phyloP scores from a whole-genome alignment of 257 asterid species.

The Petrea volubilis region DNA sequence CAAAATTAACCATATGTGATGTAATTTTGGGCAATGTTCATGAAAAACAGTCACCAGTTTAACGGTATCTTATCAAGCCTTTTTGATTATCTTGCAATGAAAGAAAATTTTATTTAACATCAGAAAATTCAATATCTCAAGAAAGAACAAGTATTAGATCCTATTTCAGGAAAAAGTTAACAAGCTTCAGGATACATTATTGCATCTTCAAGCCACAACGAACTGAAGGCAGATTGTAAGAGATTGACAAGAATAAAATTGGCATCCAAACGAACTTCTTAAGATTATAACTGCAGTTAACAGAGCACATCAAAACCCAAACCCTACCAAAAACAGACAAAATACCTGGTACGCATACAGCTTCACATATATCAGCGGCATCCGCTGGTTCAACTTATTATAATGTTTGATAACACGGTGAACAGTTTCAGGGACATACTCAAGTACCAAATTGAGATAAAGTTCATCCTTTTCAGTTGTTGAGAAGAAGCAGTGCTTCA shows the following conservation, averaged over 20 bases:
- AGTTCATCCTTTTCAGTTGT: slow-evolving; percentile 94
- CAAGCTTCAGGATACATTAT: not conserved
- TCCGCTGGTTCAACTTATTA: slow-evolving; percentile 86
- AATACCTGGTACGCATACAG: slow-evolving; percentile 86
- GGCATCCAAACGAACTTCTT: not conserved
- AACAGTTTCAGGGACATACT: slow-evolving; percentile 94
- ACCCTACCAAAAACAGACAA: slow-evolving; percentile 2
- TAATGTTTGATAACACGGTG: slow-evolving; percentile 91
- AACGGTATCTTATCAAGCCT: slow-evolving; percentile 13
- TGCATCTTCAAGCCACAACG: slow-evolving; percentile 12
- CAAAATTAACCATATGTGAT: slow-evolving; percentile 10
- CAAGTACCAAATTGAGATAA: slow-evolving; percentile 90
- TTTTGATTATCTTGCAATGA: slow-evolving; percentile 2
- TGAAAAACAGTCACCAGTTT: not conserved
- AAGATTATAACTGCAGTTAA: not conserved
- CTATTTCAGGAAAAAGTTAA: slow-evolving; percentile 3
- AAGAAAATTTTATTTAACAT: not conserved
- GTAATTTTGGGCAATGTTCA: not conserved
- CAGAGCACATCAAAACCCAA: slow-evolving; percentile 14
- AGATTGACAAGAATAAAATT: not conserved
- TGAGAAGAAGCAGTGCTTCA: slow-evolving; percentile 97
- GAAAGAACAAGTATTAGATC: slow-evolving; percentile 1
- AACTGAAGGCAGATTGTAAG: not conserved
- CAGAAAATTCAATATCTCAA: slow-evolving; percentile 2
- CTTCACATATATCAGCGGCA: slow-evolving; percentile 88